Base-by-base conservation (phyloP, 1,284 basidiomycete genomes). In the Vanrija sp. region DNA sequence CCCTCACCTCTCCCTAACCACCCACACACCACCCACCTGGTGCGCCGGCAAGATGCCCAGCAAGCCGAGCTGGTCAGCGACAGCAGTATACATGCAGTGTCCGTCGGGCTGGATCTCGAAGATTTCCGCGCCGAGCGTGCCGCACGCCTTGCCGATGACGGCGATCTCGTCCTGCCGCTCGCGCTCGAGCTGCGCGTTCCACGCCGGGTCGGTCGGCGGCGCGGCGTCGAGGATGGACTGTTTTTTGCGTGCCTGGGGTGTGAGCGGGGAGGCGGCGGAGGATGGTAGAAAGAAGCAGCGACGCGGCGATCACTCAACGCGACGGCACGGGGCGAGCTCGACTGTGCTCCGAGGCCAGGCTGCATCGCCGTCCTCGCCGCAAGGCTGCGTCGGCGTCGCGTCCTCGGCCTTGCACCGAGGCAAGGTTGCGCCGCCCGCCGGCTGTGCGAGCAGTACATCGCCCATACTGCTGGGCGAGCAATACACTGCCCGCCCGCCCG, bases 61-160 rank as follows among this genome's bases (percentile, higher is more conserved):
- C 7, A 65, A 38, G 7, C 70, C 74, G 6, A 81, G 69, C 63
- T 82, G 94, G 72, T 98, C 92, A 18, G 91, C 93, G 12, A 98
- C 81, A 5, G 94, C 91, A 43, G 91, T 88, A 78, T 89, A 98
- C 40, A 97, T 84, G 78, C 93, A 98, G 68, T 98, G 94, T 0
- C 94, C 94, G 68, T 98, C 94, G 9, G 94, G 91, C 60, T 86
- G 86, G 66, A 97, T 89, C 89, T 94, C 86, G 62, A 85, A 78
- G 47, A 92, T 81, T 56, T 84, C 81, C 15, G 91, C 75, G 18
- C 81, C 81, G 25, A 90, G 79, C 43, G 85, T 81, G 38, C 85
- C 81, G 68, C 89, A 92, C 8, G 85, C 82, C 56, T 78, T 78
- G 34, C 78, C 79, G 65, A 95, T 91, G 34, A 82, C 81, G n/a